Base-by-base conservation (phyloP, 352 stramenopile species). In the Sclerospora graminicola region DNA sequence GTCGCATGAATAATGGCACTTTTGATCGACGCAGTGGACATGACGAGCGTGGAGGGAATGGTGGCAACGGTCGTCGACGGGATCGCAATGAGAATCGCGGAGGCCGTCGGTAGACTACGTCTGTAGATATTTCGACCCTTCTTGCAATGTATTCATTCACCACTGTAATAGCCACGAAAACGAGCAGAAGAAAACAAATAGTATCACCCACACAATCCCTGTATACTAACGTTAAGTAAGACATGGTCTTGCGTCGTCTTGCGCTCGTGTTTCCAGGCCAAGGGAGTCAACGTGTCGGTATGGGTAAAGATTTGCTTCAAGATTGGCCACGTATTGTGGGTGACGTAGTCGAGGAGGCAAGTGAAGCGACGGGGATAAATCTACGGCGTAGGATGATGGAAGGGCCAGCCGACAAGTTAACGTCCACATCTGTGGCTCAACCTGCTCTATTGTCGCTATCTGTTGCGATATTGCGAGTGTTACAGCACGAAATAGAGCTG, bases 181-280 rank as follows among this genome's bases (percentile, higher is more conserved):
- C 15, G 18, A 47, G 27, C 44, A 49, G 44, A 51, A 49, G 44
- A 14, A 37, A 50, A 52, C 44, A 48, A 24, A 54, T 38, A 48
- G 52, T 27, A 49, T 36, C 8, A 29, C 9, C 11, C 28, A 13
- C 4, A 15, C 2, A 10, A 9, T 9, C 28, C 28, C 4, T 13
- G 2, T 13, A 5, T n/a, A 9, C 28, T 9, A 11, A 10, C 26
- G 10, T 30, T 30, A 10, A n/a, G n/a, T n/a, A n/a, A n/a, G 4
- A 28, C n/a, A 63, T 66, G 57, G 45, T 48, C 45, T 38, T 60
- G 20, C 65, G 54, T 44, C 66, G 58, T 21, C 49, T 75, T 29
- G 75, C 69, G 48, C 74, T 90, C 21, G 71, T 88, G 54, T 94
- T 92, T 57, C 81, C 82, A 13, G 82, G 82, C 0, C 82, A 94